A percentile compares a stretch with the other conserved stretches of the same genome.
Conservation (phyloP, 768 basidiomycete species). For the Mycena alexandri region DNA sequence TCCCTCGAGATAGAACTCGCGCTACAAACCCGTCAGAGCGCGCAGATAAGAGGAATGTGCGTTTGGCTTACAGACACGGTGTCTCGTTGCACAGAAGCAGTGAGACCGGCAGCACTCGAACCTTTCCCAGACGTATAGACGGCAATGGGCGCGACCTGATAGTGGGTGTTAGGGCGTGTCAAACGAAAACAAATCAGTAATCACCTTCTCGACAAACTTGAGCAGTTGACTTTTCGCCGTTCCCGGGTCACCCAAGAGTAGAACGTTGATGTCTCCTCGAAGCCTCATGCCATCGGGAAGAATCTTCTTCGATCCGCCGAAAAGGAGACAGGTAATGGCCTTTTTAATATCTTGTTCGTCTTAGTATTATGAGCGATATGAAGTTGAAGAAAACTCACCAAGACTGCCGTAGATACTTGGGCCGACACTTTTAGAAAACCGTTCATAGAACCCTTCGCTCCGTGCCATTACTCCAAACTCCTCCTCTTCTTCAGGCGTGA, state of each 20-base stretch:
- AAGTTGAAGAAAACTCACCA: slow-evolving; percentile 62
- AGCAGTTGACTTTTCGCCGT: slow-evolving; percentile 98
- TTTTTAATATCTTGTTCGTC: slow-evolving; percentile 92
- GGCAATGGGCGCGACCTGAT: slow-evolving; percentile 93
- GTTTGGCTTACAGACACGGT: slow-evolving; percentile 79
- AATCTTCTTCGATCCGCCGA: slow-evolving; percentile 97
- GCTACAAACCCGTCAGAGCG: slow-evolving; percentile 57
- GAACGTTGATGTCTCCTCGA: slow-evolving; percentile 97
- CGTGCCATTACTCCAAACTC: slow-evolving; percentile 94
- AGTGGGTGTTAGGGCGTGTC: slow-evolving; percentile 8
- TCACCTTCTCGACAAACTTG: slow-evolving; percentile 97
- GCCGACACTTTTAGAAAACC: slow-evolving; percentile 93
- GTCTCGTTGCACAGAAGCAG: slow-evolving; percentile 97
- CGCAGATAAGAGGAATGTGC: neutral
- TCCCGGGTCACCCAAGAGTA: slow-evolving; percentile 96
- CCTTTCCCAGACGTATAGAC: slow-evolving; percentile 99
- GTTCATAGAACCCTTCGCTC: slow-evolving; percentile 91
- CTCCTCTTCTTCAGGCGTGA: slow-evolving; percentile 96
- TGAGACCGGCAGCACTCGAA: slow-evolving; percentile 97
- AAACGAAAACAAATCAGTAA: neutral
- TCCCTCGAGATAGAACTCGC: slow-evolving; percentile 98
- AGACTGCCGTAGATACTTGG: slow-evolving; percentile 97
- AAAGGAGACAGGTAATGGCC: slow-evolving; percentile 94
- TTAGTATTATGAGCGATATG: slow-evolving; percentile 27
- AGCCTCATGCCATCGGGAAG: slow-evolving; percentile 97